Evolutionary conservation across 352 stramenopile genomes (phyloP).

Genomic region (Phytopythium oedochilum): DNA sequence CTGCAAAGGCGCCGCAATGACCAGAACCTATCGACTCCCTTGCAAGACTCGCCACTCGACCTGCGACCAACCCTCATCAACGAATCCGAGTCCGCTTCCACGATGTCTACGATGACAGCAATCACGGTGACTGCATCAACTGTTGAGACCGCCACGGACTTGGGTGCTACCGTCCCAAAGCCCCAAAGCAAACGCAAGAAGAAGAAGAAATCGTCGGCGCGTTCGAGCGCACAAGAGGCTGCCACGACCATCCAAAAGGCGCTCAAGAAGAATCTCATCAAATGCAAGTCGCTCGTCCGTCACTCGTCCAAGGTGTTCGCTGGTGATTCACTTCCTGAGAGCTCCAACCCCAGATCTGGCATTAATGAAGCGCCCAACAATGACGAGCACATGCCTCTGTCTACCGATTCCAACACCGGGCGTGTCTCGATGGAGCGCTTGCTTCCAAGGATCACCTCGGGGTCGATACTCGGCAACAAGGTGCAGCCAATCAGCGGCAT

Average conservation of each 20-base stretch:
- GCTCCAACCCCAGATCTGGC: too few species aligned
- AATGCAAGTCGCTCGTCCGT: constrained; percentile 35
- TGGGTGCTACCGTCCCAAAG: constrained; percentile 12
- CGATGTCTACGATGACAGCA: neutral
- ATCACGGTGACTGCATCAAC: neutral
- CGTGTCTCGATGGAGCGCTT: neutral
- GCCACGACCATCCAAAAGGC: constrained; percentile 42
- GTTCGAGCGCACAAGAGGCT: constrained; percentile 15
- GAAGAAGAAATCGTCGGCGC: constrained; percentile 3
- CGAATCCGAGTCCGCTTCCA: neutral
- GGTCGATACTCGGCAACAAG: neutral
- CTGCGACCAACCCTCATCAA: neutral
- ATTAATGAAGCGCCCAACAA: neutral
- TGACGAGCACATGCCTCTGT: neutral
- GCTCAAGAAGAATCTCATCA: constrained; percentile 33
- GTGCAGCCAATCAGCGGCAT: neutral
- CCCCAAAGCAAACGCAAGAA: constrained; percentile 1
- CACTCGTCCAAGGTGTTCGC: constrained; percentile 38
- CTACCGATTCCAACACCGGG: neutral
- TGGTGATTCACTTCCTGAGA: constrained; percentile 8
- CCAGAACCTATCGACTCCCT: neutral
- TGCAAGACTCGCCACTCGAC: neutral
- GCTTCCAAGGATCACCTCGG: neutral
- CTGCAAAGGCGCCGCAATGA: too few species aligned
- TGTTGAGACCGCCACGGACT: neutral